A percentile compares a stretch with the other conserved stretches of the same genome.
Evolutionary conservation across 2,329 filamentous ascomycete species (phyloP).

Genomic region (Alternaria sp.): DNA sequence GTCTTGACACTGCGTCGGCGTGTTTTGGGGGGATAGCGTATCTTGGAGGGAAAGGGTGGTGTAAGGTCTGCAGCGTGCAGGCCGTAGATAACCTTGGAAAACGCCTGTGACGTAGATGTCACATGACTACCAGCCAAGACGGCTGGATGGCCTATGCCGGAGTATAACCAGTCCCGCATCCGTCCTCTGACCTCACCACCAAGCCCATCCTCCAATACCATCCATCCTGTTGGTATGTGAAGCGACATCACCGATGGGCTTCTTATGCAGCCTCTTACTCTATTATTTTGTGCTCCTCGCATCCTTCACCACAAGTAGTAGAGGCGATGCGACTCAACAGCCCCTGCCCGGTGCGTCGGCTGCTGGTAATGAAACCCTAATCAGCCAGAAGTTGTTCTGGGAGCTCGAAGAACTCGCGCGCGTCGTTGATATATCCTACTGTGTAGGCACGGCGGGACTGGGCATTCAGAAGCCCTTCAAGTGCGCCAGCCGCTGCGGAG

Average conservation of each 20-base stretch:
- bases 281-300: conserved; percentile 29
- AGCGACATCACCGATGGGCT: conserved; percentile 30
- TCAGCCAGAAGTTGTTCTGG: conserved; percentile 74
- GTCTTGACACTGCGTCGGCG: conserved; percentile 25
- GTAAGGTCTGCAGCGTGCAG: conserved; percentile 26
- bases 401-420: conserved; percentile 88
- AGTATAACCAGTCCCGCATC: neutral
- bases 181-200: conserved; percentile 35
- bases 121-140: no score
- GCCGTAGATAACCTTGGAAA: neutral
- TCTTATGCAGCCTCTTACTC: conserved; percentile 34
- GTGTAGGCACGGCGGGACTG: conserved; percentile 83
- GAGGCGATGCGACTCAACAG: conserved; percentile 32
- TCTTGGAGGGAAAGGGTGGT: conserved; percentile 4
- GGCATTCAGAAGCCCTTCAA: conserved; percentile 84
- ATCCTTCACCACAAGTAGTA: conserved; percentile 16
- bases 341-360: conserved; percentile 37
- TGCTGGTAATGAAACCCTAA: conserved; percentile 43
- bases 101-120: no score
- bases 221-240: conserved; percentile 42
- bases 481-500: conserved; percentile 83
- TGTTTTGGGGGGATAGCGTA: conserved; percentile 1
- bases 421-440: conserved; percentile 93
- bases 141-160: no score
- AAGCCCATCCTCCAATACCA: conserved; percentile 6